Conservation (phyloP, 495 filamentous ascomycete genomes). For the Hypoxylon fuscum region DNA sequence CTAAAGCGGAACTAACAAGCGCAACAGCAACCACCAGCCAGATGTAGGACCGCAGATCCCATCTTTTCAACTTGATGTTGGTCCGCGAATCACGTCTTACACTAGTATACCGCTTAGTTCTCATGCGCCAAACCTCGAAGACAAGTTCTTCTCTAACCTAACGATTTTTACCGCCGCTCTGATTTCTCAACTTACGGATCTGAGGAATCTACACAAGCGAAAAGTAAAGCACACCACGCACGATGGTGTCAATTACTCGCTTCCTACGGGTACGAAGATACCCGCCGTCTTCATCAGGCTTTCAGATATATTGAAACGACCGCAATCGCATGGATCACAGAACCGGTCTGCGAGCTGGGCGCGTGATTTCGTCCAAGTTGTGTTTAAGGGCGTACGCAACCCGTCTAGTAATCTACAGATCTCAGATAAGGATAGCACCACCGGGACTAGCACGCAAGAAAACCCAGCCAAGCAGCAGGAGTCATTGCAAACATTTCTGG, state of each 20-base stretch:
- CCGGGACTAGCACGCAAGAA: conserved; percentile 27
- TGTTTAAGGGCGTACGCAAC: conserved; percentile 57
- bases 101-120: conserved; percentile 50
- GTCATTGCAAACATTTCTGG: conserved; percentile 46
- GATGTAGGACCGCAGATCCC: conserved; percentile 42
- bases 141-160: conserved; percentile 52
- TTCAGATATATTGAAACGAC: conserved; percentile 51
- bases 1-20: conserved; percentile 6
- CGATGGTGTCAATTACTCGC: conserved; percentile 32
- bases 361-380: conserved; percentile 62
- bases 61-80: conserved; percentile 34
- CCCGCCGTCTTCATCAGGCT: conserved; percentile 56
- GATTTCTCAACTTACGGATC: conserved; percentile 55
- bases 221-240: conserved; percentile 42
- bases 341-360: conserved; percentile 55
- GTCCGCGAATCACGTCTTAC: conserved; percentile 43
- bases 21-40: conserved; percentile 26
- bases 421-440: conserved; percentile 13
- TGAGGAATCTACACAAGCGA: conserved; percentile 53
- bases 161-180: conserved; percentile 50
- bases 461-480: conserved; percentile 37
- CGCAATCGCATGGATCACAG: conserved; percentile 22
- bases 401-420: conserved; percentile 9
- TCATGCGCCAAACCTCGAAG: conserved; percentile 44
- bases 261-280: conserved; percentile 49